These are phyloP conservation scores for Hygrophoropsis aurantiaca DNA, from an alignment of 768 basidiomycete genomes.

Conservation along the genomic window DNA sequence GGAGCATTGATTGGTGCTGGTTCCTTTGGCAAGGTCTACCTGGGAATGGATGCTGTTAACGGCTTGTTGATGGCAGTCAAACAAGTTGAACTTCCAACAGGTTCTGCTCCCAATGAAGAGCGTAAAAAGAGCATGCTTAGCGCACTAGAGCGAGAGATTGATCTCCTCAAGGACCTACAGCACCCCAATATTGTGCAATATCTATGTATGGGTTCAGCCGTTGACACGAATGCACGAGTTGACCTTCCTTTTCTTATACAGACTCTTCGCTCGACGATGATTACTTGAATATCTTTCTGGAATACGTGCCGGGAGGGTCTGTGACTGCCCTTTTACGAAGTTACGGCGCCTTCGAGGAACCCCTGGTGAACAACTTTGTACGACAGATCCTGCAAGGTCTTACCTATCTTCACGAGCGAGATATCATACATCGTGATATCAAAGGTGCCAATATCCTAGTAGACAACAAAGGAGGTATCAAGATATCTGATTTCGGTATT, in stretches of 20 bases:
- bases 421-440: slow-evolving; percentile 97
- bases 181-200: slow-evolving; percentile 99
- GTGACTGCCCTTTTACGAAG: slow-evolving; percentile 85
- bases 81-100: slow-evolving; percentile 89
- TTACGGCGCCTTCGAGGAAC: slow-evolving; percentile 94
- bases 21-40: slow-evolving; percentile 93
- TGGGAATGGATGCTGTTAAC: slow-evolving; percentile 90
- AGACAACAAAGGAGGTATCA: slow-evolving; percentile 96
- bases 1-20: slow-evolving; percentile 94
- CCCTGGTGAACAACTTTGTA: slow-evolving; percentile 88
- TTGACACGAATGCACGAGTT: too few relatives aligned
- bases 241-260: slow-evolving; percentile 27
- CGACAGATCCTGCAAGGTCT: slow-evolving; percentile 88
- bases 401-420: slow-evolving; percentile 87
- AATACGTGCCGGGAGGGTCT: slow-evolving; percentile 95
- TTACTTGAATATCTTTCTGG: slow-evolving; percentile 92
- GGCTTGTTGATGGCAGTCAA: slow-evolving; percentile 97
- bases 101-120: slow-evolving; percentile 84
- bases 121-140: slow-evolving; percentile 92
- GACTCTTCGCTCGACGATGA: slow-evolving; percentile 93
- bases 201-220: slow-evolving; percentile 86
- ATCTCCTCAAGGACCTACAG: slow-evolving; percentile 86
- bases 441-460: slow-evolving; percentile 99
- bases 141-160: slow-evolving; percentile 91
- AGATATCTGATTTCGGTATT: slow-evolving; percentile 96